These are phyloP conservation scores for Aspergillus incahuasiensis DNA, from an alignment of 495 filamentous ascomycete species.

Conservation along the genomic window DNA sequence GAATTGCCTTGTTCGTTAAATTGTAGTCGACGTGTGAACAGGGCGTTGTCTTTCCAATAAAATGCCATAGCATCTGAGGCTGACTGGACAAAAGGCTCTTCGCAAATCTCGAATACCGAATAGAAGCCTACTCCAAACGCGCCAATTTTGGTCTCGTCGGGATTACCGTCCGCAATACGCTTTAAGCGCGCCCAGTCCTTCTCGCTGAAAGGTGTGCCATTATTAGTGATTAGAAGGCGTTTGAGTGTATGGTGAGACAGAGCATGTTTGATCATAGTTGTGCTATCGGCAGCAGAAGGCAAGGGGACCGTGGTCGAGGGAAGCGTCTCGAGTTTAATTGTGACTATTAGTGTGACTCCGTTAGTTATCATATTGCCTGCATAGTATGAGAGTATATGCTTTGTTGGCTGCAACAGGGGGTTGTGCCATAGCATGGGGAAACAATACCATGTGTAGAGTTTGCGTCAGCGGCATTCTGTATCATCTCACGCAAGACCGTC, in stretches of 20 bases:
- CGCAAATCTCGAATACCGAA: slow-evolving; percentile 96
- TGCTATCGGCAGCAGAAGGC: slow-evolving; percentile 59
- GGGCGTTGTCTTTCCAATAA: slow-evolving; percentile 94
- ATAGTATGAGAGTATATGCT: too few species aligned
- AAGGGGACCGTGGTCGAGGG: slow-evolving; percentile 73
- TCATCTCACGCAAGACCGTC: slow-evolving; percentile 79
- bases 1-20: slow-evolving; percentile 58
- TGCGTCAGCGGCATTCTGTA: slow-evolving; percentile 97
- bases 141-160: slow-evolving; percentile 97
- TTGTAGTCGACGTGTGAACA: slow-evolving; percentile 80
- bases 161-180: slow-evolving; percentile 96
- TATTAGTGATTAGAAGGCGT: slow-evolving; percentile 80
- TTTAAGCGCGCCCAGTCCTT: slow-evolving; percentile 93
- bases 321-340: slow-evolving; percentile 83
- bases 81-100: slow-evolving; percentile 92
- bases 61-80: slow-evolving; percentile 93
- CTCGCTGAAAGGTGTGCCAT: slow-evolving; percentile 77
- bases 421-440: too few species aligned
- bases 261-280: slow-evolving; percentile 72
- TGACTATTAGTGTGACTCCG: slow-evolving; percentile 42
- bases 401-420: too few species aligned
- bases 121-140: slow-evolving; percentile 99
- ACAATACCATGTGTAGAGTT: slow-evolving; percentile 59
- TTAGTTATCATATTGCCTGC: too few species aligned
- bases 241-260: slow-evolving; percentile 78